Conservation (phyloP, 2,329 filamentous ascomycete genomes). For the Ophiosphaerella narmari region DNA sequence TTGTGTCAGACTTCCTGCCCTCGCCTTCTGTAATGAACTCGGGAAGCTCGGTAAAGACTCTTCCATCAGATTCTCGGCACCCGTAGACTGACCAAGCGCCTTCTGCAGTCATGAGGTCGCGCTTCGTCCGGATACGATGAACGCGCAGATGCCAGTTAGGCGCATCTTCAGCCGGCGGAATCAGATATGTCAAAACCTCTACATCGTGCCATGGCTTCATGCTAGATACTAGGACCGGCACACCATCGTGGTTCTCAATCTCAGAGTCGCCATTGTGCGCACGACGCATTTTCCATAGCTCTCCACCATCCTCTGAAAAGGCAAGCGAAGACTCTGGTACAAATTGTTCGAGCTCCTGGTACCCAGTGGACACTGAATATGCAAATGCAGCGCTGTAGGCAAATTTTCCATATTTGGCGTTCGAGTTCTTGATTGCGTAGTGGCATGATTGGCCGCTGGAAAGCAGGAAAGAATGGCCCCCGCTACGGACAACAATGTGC, state of each 20-base stretch:
- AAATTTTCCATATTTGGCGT: conserved; percentile 81
- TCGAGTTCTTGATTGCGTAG: conserved; percentile 79
- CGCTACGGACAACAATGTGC: conserved; percentile 72
- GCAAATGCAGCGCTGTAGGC: conserved; percentile 77
- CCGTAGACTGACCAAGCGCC: conserved; percentile 73
- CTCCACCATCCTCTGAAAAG: conserved; percentile 75
- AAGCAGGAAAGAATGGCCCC: conserved; percentile 76
- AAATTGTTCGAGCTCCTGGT: conserved; percentile 76
- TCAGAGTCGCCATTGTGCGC: conserved; percentile 64
- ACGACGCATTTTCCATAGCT: conserved; percentile 78
- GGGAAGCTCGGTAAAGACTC: conserved; percentile 52
- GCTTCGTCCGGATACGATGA: conserved; percentile 63
- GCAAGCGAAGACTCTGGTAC: conserved; percentile 76
- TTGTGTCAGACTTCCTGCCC: conserved; percentile 36
- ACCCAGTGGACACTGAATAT: conserved; percentile 77
- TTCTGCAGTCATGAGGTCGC: conserved; percentile 72
- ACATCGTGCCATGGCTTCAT: conserved; percentile 76
- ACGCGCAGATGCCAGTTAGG: conserved; percentile 70
- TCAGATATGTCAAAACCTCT: conserved; percentile 65
- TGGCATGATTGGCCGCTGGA: conserved; percentile 76
- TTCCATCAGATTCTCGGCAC: conserved; percentile 62
- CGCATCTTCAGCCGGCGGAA: conserved; percentile 62
- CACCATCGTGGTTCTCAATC: conserved; percentile 61
- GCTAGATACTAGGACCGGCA: conserved; percentile 67
- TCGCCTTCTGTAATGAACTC: conserved; percentile 4